Evolutionary conservation across 495 filamentous ascomycete genomes (phyloP).

Genomic region (Saxophila tyrrhenica): DNA sequence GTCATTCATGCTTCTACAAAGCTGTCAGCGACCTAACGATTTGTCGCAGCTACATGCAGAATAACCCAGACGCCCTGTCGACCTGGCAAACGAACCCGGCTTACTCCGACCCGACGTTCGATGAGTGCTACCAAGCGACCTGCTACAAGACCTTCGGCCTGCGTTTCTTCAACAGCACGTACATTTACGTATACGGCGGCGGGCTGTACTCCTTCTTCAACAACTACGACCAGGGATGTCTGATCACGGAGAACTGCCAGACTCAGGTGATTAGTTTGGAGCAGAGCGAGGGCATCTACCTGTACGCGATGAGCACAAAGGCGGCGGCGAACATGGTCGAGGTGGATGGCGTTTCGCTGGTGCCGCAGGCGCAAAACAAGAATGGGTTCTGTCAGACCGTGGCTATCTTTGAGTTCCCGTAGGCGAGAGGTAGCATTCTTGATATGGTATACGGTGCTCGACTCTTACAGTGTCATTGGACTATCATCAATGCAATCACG

Average conservation of each 20-base stretch:
- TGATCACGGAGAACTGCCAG: conserved; percentile 68
- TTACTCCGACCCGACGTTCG: conserved; percentile 70
- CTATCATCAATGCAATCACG: too few species aligned
- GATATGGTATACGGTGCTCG: background rate
- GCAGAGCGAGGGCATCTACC: conserved; percentile 46
- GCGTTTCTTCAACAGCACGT: conserved; percentile 39
- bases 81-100: conserved; percentile 52
- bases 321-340: conserved; percentile 79
- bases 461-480: too few species aligned
- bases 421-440: background rate
- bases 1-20: background rate
- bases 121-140: conserved; percentile 40
- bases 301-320: conserved; percentile 80
- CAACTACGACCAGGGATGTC: conserved; percentile 59
- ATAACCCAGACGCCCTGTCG: conserved; percentile 62
- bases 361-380: conserved; percentile 52
- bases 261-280: conserved; percentile 78
- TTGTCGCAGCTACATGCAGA: conserved; percentile 56
- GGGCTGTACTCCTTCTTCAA: conserved; percentile 46
- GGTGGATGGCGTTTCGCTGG: conserved; percentile 41
- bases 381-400: conserved; percentile 70
- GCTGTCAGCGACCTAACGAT: background rate
- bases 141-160: conserved; percentile 81
- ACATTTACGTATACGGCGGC: conserved; percentile 26
- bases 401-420: conserved; percentile 32